Conservation (phyloP, 1,284 basidiomycete genomes). For the Rhizopogon parksii region DNA sequence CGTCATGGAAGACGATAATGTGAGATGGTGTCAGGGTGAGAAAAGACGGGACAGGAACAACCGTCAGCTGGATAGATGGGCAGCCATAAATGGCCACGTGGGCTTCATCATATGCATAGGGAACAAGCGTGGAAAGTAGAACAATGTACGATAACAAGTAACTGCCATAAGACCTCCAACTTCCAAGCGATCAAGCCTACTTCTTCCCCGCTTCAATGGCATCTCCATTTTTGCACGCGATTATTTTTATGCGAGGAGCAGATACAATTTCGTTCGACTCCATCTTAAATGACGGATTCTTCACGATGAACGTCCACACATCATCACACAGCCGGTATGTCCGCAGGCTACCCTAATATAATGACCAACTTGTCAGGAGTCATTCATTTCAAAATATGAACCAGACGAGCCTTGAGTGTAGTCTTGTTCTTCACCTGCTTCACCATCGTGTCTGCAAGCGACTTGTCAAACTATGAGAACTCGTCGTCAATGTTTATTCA, state of each 20-base stretch:
- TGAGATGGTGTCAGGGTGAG: constrained; percentile 1
- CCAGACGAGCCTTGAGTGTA: constrained; percentile 66
- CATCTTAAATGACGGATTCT: constrained; percentile 90
- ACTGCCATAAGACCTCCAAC: constrained; percentile 1
- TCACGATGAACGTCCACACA: constrained; percentile 95
- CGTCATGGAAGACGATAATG: constrained; percentile 7
- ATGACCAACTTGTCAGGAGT: constrained; percentile 4
- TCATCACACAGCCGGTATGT: constrained; percentile 95
- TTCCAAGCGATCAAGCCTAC: constrained; percentile 10
- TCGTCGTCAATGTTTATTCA: constrained; percentile 6
- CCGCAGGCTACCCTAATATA: constrained; percentile 71
- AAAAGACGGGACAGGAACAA: constrained; percentile 9
- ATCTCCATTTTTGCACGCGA: constrained; percentile 91
- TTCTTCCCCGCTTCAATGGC: constrained; percentile 68
- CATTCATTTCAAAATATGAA: not conserved
- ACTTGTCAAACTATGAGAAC: constrained; percentile 81
- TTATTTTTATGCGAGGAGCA: constrained; percentile 84
- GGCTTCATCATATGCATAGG: not conserved
- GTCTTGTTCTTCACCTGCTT: constrained; percentile 92
- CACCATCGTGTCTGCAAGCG: constrained; percentile 82
- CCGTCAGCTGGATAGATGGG: not conserved
- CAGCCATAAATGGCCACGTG: constrained; percentile 20
- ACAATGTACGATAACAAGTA: not conserved
- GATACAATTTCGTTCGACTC: constrained; percentile 80
- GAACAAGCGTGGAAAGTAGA: constrained; percentile 3